Percentiles rank a stretch among this genome's conserved stretches.
Evolutionary conservation across 2,329 filamentous ascomycete species (phyloP).

Genomic region (Aschersonia sp.): DNA sequence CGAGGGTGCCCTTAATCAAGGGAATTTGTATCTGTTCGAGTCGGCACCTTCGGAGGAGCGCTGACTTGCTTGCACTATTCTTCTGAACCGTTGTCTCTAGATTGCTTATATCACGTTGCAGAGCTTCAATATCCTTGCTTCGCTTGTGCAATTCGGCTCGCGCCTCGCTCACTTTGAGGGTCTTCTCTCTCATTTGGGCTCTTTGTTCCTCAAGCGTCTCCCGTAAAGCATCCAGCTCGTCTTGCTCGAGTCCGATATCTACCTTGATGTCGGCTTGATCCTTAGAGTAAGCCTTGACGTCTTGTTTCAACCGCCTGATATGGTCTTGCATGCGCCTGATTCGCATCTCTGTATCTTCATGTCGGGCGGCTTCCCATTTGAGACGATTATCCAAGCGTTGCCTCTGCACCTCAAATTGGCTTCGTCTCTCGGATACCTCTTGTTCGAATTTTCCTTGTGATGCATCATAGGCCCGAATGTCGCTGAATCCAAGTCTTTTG

Average conservation of each 20-base stretch:
- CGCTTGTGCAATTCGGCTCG: constrained; percentile 70
- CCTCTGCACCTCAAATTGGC: constrained; percentile 74
- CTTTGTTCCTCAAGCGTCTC: constrained; percentile 58
- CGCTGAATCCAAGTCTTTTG: constrained; percentile 67
- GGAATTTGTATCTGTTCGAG: constrained; percentile 87
- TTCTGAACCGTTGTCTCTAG: constrained; percentile 81
- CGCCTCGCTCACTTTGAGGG: constrained; percentile 62
- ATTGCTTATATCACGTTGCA: constrained; percentile 57
- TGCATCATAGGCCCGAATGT: constrained; percentile 85
- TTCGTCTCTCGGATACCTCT: constrained; percentile 74
- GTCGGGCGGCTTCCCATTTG: constrained; percentile 39
- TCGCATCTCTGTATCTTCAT: constrained; percentile 48
- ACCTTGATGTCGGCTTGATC: constrained; percentile 65
- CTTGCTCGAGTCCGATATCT: constrained; percentile 56
- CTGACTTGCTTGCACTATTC: constrained; percentile 71
- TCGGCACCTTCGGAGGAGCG: constrained; percentile 74
- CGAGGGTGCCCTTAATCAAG: constrained; percentile 60
- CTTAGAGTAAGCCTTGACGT: constrained; percentile 54
- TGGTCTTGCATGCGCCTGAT: constrained; percentile 54
- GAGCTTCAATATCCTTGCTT: constrained; percentile 65
- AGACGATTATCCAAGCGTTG: constrained; percentile 52
- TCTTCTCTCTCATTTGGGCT: constrained; percentile 52
- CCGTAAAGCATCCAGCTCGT: constrained; percentile 61
- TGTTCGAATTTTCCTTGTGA: constrained; percentile 88
- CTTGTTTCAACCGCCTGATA: constrained; percentile 49